Conservation (phyloP, 2,329 filamentous ascomycete species). For the Aureobasidium sp. region DNA sequence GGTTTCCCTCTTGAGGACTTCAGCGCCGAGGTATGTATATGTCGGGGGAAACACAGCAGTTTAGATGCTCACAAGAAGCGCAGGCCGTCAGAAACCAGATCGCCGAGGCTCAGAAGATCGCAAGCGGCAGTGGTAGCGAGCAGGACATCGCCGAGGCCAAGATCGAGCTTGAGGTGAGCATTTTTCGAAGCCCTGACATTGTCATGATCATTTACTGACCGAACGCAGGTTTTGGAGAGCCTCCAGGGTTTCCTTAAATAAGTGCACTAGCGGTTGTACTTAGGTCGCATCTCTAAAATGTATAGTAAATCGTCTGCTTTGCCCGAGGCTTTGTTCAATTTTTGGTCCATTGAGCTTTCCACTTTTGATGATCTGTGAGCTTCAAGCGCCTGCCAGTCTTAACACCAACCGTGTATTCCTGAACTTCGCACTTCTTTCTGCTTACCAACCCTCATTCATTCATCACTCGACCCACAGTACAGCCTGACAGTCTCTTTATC, state of each 20-base stretch:
- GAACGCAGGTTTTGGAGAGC: constrained; percentile 67
- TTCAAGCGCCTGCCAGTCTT: neutral
- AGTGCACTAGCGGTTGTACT: constrained; percentile 39
- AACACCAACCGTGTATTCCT: neutral
- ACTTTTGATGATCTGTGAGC: neutral
- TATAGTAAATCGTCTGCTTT: constrained; percentile 23
- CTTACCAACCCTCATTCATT: neutral
- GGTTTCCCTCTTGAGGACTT: constrained; percentile 93
- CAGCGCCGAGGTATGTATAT: constrained; percentile 62
- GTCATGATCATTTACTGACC: neutral
- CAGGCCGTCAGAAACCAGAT: constrained; percentile 80
- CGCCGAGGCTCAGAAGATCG: constrained; percentile 91
- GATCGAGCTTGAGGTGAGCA: constrained; percentile 89
- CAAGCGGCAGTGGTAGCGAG: constrained; percentile 82
- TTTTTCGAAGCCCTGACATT: constrained; percentile 24
- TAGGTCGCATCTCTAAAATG: constrained; percentile 12
- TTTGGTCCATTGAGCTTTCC: neutral
- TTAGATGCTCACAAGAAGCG: constrained; percentile 8
- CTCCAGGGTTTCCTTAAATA: constrained; percentile 77
- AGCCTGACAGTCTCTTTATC: neutral
- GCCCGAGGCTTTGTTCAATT: constrained; percentile 8
- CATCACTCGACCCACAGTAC: neutral
- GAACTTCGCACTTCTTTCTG: neutral
- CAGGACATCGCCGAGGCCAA: constrained; percentile 97
- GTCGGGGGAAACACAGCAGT: neutral